Evolutionary conservation across 805 yeast genomes (phyloP), one percentile per base, ranked within the genome.

Genomic region (Clavispora fructus): DNA sequence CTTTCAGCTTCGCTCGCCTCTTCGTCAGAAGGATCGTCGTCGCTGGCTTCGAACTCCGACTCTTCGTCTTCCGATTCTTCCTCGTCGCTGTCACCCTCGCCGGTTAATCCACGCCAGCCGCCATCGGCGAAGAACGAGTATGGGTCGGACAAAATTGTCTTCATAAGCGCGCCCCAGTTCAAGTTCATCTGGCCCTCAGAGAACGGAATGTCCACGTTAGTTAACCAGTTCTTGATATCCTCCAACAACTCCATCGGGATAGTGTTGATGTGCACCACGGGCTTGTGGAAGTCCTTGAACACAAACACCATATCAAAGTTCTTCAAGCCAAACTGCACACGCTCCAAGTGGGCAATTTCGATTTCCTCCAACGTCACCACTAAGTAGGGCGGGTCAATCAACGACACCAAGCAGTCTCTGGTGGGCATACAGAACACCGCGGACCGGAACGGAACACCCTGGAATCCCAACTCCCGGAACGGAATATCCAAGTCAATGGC

Each of bases 301-400:
- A 94, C 91, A 66, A 94, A 90, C n/a, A 94, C 99, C 65, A 94
- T 68, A 73, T 94, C 99, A 58, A 94, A 94, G 69, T 94, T 94
- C 71, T 90, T 90, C 61, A 94, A 78, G 2, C 99, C 99, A 65
- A 94, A 94, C 67, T 90, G 96, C 35, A 94, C 96, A 74, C 99
- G 86, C 76, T 94, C 99, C 59, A 94, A 74, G 67, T 92, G 96
- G 11, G 96, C 96, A 47, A 94, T 75, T 71, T 94, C 99, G 48
- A 94, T 87, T 58, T 94, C 98, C 51, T 82, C 89, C 54, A 94
- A 74, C 4, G 96, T 88, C 28, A 94, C 83, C 35, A 92, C 98
- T 64, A 91, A 71, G 62, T 91, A 94, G 42, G 99, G 99, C 6
- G 97, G 92, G 61, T 94, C 99, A 50, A 90, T 79, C 52, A 94